Evolutionary conservation across 139 green algal genomes (phyloP).

Genomic region (Ettlia oleoabundans): DNA sequence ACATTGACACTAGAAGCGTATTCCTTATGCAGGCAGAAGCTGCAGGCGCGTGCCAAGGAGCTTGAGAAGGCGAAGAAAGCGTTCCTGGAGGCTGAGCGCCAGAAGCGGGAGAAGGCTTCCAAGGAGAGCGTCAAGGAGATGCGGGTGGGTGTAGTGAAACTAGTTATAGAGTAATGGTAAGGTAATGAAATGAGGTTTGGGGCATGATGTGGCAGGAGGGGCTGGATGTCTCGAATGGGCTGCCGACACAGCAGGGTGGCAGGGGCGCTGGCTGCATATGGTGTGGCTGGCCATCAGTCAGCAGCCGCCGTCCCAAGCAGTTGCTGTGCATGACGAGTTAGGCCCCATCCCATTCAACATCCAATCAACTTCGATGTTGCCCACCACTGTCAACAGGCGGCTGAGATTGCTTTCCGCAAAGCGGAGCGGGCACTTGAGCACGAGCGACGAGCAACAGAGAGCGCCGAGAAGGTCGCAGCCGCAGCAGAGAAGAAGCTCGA

Average conservation of each 20-base stretch:
- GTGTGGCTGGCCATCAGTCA: too few species aligned
- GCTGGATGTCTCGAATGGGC: too few species aligned
- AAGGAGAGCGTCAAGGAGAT: constrained; percentile 12
- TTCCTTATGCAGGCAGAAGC: constrained; percentile 19
- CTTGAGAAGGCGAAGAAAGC: constrained; percentile 40
- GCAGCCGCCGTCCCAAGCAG: too few species aligned
- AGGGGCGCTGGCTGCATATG: too few species aligned
- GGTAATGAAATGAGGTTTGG: too few species aligned
- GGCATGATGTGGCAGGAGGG: too few species aligned
- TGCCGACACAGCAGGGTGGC: too few species aligned
- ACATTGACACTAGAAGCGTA: too few species aligned
- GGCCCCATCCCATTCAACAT: too few species aligned
- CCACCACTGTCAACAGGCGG: constrained; percentile 2
- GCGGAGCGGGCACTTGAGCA: constrained; percentile 6
- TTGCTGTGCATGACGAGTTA: too few species aligned
- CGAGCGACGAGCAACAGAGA: not conserved
- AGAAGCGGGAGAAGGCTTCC: not conserved
- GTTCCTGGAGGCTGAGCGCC: constrained; percentile 26
- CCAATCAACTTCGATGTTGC: not conserved
- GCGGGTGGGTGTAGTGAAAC: constrained; percentile 7
- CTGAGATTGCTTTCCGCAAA: constrained; percentile 7
- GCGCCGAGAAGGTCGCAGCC: constrained; percentile 18
- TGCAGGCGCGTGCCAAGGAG: constrained; percentile 41
- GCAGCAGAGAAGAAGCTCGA: constrained; percentile 35
- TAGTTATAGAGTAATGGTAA: too few species aligned